A percentile compares a stretch with the other conserved stretches of the same genome.
These are phyloP conservation scores for Powellomyces hirtus DNA, from an alignment of 192 early-diverging fungal species.

Conservation along the genomic window DNA sequence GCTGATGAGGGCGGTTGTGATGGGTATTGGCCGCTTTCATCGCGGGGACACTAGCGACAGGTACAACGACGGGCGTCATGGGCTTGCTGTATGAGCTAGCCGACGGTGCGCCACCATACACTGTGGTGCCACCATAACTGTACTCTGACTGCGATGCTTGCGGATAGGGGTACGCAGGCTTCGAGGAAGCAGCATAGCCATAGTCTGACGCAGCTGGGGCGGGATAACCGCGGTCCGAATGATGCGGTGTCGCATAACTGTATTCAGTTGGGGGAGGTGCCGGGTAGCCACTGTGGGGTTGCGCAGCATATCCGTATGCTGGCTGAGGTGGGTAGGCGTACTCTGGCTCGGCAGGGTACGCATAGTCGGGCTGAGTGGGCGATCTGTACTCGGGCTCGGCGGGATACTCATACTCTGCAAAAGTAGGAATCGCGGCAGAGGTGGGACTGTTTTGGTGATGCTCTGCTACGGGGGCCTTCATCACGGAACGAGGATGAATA, in stretches of 20 bases:
- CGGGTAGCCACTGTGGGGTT: background rate
- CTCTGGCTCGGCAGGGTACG: background rate
- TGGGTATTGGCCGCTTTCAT: background rate
- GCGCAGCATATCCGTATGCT: background rate
- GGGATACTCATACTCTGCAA: background rate
- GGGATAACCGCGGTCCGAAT: background rate
- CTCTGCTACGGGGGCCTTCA: background rate
- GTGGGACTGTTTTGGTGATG: background rate
- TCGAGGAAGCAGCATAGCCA: background rate
- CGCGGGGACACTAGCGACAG: background rate
- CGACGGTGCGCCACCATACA: background rate
- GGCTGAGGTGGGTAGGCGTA: background rate
- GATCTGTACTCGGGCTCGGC: background rate
- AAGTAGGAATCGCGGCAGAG: background rate
- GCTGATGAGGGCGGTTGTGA: background rate
- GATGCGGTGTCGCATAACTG: background rate
- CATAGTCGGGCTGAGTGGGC: slow-evolving; percentile 1
- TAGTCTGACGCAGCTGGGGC: background rate
- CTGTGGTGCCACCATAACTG: background rate
- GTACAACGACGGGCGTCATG: no score
- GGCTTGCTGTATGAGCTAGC: no score
- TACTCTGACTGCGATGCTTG: background rate
- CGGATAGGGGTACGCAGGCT: background rate
- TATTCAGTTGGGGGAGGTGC: background rate
- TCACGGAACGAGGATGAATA: no score